Percentiles rank a stretch among this genome's conserved stretches.
Evolutionary conservation across 2,329 filamentous ascomycete species (phyloP).

Genomic region (Aspergillus latus): DNA sequence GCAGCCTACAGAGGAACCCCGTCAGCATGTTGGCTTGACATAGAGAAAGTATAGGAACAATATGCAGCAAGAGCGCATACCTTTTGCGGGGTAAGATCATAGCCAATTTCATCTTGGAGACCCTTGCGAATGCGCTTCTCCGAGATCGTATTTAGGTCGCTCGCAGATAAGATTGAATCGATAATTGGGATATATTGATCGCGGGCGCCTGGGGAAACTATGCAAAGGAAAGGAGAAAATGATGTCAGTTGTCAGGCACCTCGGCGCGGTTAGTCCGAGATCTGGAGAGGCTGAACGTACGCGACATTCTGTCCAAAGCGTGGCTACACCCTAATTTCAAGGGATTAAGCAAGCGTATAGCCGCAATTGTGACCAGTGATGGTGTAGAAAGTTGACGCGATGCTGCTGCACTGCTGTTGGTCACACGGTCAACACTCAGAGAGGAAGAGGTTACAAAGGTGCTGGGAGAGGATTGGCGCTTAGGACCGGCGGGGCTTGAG

Average conservation of each 20-base stretch:
- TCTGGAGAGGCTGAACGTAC: conserved; percentile 31
- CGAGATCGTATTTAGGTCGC: conserved; percentile 64
- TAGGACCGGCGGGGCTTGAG: conserved; percentile 40
- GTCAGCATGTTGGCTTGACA: conserved; percentile 17
- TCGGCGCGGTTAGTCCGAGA: conserved; percentile 24
- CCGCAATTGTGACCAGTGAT: conserved; percentile 17
- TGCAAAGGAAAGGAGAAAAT: conserved; percentile 27
- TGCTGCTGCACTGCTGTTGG: not conserved
- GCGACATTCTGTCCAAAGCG: conserved; percentile 35
- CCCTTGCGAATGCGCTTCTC: conserved; percentile 65
- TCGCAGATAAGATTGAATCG: conserved; percentile 60
- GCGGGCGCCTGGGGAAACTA: conserved; percentile 50
- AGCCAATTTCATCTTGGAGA: conserved; percentile 59
- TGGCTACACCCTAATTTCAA: conserved; percentile 7
- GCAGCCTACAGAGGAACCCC: conserved; percentile 53
- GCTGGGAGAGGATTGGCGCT: conserved; percentile 34
- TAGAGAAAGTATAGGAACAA: not conserved
- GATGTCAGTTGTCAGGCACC: conserved; percentile 24
- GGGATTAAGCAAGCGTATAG: not conserved
- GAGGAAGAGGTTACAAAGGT: conserved; percentile 11
- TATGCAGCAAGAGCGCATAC: conserved; percentile 39
- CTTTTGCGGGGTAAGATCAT: conserved; percentile 64
- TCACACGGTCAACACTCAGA: conserved; percentile 2
- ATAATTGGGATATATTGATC: conserved; percentile 59
- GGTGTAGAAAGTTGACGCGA: not conserved